phyloP scores from a whole-genome alignment of 768 basidiomycete genomes.

The Epithele typhae region DNA sequence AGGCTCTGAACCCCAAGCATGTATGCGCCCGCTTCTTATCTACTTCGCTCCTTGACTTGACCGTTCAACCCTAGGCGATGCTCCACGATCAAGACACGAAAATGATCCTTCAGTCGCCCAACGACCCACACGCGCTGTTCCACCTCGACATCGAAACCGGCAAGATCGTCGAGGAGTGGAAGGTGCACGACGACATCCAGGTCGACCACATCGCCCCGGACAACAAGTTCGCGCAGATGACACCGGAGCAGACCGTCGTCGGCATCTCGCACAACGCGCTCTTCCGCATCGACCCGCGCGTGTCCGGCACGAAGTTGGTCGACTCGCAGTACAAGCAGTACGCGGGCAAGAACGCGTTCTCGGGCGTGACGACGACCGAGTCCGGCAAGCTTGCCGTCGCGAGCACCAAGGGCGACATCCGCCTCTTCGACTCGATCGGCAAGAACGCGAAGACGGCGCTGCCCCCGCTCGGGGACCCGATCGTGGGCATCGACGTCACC shows the following conservation, averaged over 20 bases:
- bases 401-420: slow-evolving; percentile 94
- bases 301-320: slow-evolving; percentile 89
- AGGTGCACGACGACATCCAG: slow-evolving; percentile 83
- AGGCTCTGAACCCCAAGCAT: slow-evolving; percentile 81
- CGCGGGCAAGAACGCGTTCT: slow-evolving; percentile 91
- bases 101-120: slow-evolving; percentile 89
- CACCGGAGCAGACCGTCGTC: slow-evolving; percentile 87
- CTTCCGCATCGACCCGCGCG: slow-evolving; percentile 96
- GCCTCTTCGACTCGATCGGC: slow-evolving; percentile 91
- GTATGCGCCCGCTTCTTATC: slow-evolving; percentile 37
- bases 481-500: slow-evolving; percentile 91
- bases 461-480: slow-evolving; percentile 92
- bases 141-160: slow-evolving; percentile 91
- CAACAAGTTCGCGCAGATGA: slow-evolving; percentile 92
- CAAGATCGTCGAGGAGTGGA: slow-evolving; percentile 98
- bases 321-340: slow-evolving; percentile 97
- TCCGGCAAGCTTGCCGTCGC: slow-evolving; percentile 87
- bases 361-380: slow-evolving; percentile 85
- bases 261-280: slow-evolving; percentile 92
- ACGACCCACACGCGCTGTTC: slow-evolving; percentile 77
- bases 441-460: slow-evolving; percentile 99
- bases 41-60: not conserved
- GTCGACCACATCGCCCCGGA: slow-evolving; percentile 91
- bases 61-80: slow-evolving; percentile 96
- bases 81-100: slow-evolving; percentile 93